A percentile compares a stretch with the other conserved stretches of the same genome.
phyloP scores from a whole-genome alignment of 2,329 filamentous ascomycete species.

The Pseudogymnoascus sp. region DNA sequence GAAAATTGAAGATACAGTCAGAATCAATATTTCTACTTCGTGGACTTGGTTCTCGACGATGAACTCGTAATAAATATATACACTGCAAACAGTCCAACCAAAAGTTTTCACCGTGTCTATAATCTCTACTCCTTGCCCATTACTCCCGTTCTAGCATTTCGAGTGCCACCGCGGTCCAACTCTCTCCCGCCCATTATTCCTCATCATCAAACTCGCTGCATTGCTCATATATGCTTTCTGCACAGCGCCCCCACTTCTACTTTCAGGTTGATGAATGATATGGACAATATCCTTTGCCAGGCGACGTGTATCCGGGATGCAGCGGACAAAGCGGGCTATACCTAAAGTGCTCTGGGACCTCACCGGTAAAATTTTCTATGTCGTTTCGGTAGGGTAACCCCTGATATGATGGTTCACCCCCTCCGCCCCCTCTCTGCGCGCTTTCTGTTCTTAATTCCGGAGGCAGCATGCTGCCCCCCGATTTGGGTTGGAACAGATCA shows the following conservation, averaged over 20 bases:
- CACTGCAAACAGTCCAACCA: background rate
- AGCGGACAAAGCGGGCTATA: conserved; percentile 38
- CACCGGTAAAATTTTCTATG: conserved; percentile 29
- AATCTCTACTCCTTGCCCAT: background rate
- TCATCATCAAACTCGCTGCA: background rate
- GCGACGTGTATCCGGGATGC: conserved; percentile 32
- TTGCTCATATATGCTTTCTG: background rate
- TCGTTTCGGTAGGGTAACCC: background rate
- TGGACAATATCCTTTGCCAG: conserved; percentile 34
- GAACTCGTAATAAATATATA: background rate
- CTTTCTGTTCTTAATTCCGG: background rate
- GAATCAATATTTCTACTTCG: background rate
- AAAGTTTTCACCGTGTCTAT: background rate
- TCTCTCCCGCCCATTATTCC: background rate
- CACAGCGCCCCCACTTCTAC: conserved; percentile 12
- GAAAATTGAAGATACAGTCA: background rate
- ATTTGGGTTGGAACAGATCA: background rate
- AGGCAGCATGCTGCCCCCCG: background rate
- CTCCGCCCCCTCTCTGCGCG: conserved; percentile 13
- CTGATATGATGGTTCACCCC: conserved; percentile 12
- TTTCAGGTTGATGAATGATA: conserved; percentile 32
- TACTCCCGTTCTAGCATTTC: background rate
- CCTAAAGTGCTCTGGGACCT: conserved; percentile 38
- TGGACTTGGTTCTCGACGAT: background rate
- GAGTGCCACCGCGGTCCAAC: too few species aligned